These are phyloP conservation scores for Amanita fuliginea DNA, from an alignment of 768 basidiomycete genomes.

Conservation along the genomic window DNA sequence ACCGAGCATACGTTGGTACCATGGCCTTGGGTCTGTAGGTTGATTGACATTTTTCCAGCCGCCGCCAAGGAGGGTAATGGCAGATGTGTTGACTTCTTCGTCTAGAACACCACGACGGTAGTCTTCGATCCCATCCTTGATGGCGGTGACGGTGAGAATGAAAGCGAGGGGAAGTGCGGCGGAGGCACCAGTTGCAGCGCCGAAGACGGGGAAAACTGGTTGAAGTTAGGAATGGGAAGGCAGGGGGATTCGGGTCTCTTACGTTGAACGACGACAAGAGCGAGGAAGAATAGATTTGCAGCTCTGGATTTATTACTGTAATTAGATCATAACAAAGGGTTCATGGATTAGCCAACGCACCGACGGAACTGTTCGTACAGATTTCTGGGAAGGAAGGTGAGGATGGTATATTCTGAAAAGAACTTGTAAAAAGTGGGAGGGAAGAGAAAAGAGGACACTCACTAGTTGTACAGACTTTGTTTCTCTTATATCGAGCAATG, in stretches of 20 bases:
- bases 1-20: conserved; percentile 65
- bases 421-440: not conserved
- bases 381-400: conserved; percentile 92
- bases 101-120: conserved; percentile 83
- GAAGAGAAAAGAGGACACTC: conserved; percentile 21
- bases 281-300: conserved; percentile 89
- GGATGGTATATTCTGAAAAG: conserved; percentile 68
- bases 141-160: conserved; percentile 79
- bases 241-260: conserved; percentile 10
- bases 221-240: not conserved
- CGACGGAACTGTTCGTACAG: conserved; percentile 91
- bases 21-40: conserved; percentile 62
- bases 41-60: conserved; percentile 86
- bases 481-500: conserved; percentile 66
- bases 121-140: conserved; percentile 96
- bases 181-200: conserved; percentile 72
- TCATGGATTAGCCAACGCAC: conserved; percentile 24
- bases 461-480: conserved; percentile 94
- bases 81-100: conserved; percentile 91
- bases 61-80: conserved; percentile 78
- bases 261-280: conserved; percentile 75
- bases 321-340: not conserved
- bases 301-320: conserved; percentile 42
- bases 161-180: conserved; percentile 80
- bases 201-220: conserved; percentile 83